phyloP scores from a whole-genome alignment of 345 rosid genomes.

The Euphorbia peplus region DNA sequence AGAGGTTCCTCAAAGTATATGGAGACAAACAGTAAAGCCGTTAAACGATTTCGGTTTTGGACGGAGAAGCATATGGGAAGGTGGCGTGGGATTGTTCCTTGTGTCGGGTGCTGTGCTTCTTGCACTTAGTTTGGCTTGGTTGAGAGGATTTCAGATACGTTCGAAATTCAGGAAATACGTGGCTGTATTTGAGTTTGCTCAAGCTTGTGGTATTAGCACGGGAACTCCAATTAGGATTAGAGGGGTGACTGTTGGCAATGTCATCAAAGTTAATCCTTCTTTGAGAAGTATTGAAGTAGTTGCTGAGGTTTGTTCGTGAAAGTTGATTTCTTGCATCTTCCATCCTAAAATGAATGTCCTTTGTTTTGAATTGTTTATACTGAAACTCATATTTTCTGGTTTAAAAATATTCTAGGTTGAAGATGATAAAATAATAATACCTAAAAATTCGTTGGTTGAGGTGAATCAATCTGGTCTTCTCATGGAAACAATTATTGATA shows the following conservation, averaged over 20 bases:
- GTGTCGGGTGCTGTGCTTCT: conserved; percentile 81
- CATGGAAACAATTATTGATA: conserved; percentile 93
- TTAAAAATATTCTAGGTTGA: conserved; percentile 55
- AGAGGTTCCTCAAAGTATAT: conserved; percentile 63
- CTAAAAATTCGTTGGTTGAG: conserved; percentile 81
- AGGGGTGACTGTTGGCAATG: conserved; percentile 90
- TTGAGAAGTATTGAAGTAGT: conserved; percentile 85
- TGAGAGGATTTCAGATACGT: conserved; percentile 75
- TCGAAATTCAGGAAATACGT: conserved; percentile 79
- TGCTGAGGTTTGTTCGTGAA: conserved; percentile 61
- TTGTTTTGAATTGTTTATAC: not conserved
- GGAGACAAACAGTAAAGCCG: conserved; percentile 82
- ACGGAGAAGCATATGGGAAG: conserved; percentile 92
- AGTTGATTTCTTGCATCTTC: conserved; percentile 5
- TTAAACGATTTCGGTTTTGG: conserved; percentile 93
- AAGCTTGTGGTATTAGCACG: conserved; percentile 83
- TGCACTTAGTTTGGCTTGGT: conserved; percentile 90
- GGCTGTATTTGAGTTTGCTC: conserved; percentile 76
- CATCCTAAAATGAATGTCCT: not conserved
- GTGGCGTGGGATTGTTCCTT: conserved; percentile 94
- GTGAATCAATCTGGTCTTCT: conserved; percentile 98
- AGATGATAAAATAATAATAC: conserved; percentile 91
- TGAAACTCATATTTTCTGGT: not conserved
- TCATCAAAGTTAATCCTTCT: conserved; percentile 86
- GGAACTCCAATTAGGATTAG: conserved; percentile 97